phyloP scores from a whole-genome alignment of 306 rosid genomes.

The Rosa multiflora region DNA sequence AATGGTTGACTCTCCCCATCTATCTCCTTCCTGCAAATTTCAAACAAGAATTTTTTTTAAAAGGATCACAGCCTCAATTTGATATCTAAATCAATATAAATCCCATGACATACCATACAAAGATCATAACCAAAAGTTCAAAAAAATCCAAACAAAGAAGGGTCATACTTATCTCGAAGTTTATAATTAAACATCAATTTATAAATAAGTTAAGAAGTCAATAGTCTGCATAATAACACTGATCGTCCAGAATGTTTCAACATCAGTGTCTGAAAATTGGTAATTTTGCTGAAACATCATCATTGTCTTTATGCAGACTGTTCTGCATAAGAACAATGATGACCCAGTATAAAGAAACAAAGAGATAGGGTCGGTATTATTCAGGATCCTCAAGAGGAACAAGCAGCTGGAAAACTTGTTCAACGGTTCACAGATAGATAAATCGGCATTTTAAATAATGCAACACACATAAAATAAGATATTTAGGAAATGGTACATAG shows the following conservation, averaged over 20 bases:
- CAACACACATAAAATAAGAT: background rate
- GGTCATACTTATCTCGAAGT: background rate
- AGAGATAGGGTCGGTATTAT: background rate
- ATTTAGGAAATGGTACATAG: background rate
- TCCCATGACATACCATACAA: constrained; percentile 4
- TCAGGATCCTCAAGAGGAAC: background rate
- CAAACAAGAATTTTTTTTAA: constrained; percentile 5
- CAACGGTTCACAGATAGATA: background rate
- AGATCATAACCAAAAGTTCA: background rate
- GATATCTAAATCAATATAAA: background rate
- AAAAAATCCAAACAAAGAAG: background rate
- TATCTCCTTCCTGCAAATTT: constrained; percentile 60
- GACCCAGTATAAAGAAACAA: background rate
- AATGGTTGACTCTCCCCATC: constrained; percentile 93
- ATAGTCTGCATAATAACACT: background rate
- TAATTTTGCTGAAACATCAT: background rate
- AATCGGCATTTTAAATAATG: background rate
- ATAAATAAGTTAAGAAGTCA: background rate
- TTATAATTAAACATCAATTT: background rate
- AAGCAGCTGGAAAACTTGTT: background rate
- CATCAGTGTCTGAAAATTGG: background rate
- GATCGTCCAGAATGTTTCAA: background rate
- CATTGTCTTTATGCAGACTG: background rate
- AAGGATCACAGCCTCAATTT: background rate
- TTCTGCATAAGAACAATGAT: background rate